A percentile compares a stretch with the other conserved stretches of the same genome.
These are phyloP conservation scores for Ophiocordyceps sinensis DNA, from an alignment of 2,329 filamentous ascomycete genomes.

Conservation along the genomic window DNA sequence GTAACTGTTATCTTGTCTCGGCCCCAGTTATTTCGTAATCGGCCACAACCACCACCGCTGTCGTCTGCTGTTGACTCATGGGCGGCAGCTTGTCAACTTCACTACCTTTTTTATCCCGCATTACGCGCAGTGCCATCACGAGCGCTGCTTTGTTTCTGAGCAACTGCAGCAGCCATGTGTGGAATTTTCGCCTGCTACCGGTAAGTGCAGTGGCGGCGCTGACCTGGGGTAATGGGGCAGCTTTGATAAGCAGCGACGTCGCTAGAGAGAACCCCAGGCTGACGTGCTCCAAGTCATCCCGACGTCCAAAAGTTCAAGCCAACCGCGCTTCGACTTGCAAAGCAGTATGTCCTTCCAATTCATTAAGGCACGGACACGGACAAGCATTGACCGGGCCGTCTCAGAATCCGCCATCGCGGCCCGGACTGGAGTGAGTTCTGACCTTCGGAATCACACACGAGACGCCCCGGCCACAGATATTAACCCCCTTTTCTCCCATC, in stretches of 20 bases:
- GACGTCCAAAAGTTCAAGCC: constrained; percentile 96
- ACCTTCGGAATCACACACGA: neutral
- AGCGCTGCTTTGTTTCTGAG: neutral
- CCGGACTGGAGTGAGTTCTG: constrained; percentile 87
- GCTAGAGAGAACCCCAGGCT: constrained; percentile 5
- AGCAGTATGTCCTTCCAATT: constrained; percentile 53
- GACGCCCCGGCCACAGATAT: neutral
- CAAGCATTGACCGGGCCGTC: constrained; percentile 3
- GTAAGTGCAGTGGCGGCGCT: constrained; percentile 34
- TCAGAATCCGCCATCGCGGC: constrained; percentile 82
- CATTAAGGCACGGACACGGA: neutral
- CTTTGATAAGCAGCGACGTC: constrained; percentile 1
- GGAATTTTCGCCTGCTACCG: constrained; percentile 92
- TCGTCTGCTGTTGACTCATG: neutral
- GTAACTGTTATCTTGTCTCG: neutral
- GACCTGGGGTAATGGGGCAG: constrained; percentile 9
- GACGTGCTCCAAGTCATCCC: constrained; percentile 47
- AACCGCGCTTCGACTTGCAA: constrained; percentile 80
- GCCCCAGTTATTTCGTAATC: neutral
- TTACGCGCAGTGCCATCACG: neutral
- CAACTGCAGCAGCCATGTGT: constrained; percentile 56
- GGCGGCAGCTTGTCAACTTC: neutral
- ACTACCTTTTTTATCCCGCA: constrained; percentile 1
- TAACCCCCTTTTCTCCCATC: constrained; percentile 1
- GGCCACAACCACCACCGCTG: neutral